These are phyloP conservation scores for Colletotrichum gloeosporioides DNA, from an alignment of 2,329 filamentous ascomycete genomes.

Conservation along the genomic window DNA sequence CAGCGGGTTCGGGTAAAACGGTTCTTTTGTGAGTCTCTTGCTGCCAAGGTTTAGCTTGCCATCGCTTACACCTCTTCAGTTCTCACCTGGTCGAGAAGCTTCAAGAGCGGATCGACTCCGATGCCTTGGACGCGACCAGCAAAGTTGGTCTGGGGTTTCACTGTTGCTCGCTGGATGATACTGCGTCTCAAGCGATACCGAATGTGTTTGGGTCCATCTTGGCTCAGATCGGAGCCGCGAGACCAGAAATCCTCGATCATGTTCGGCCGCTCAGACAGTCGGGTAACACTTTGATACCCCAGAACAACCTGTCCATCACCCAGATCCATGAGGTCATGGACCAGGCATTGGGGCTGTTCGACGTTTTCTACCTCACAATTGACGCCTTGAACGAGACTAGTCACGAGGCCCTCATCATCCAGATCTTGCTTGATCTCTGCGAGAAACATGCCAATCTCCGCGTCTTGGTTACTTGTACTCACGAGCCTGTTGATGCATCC, in stretches of 20 bases:
- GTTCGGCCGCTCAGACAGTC: slow-evolving; percentile 20
- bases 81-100: slow-evolving; percentile 27
- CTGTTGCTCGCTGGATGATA: slow-evolving; percentile 28
- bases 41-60: not conserved
- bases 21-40: slow-evolving; percentile 26
- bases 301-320: slow-evolving; percentile 23
- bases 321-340: slow-evolving; percentile 21
- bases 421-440: slow-evolving; percentile 21
- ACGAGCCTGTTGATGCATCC: slow-evolving; percentile 4
- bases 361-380: slow-evolving; percentile 25
- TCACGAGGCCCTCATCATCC: slow-evolving; percentile 17
- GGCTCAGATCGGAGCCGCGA: slow-evolving; percentile 23
- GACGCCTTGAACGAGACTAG: slow-evolving; percentile 29
- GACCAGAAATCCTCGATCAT: slow-evolving; percentile 21
- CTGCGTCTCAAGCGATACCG: slow-evolving; percentile 28
- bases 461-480: slow-evolving; percentile 26
- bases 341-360: slow-evolving; percentile 4
- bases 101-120: not conserved
- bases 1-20: slow-evolving; percentile 33
- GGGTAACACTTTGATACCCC: slow-evolving; percentile 19
- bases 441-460: slow-evolving; percentile 20
- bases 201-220: slow-evolving; percentile 34
- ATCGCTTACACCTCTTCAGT: slow-evolving; percentile 3
- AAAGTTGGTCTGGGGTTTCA: slow-evolving; percentile 26
- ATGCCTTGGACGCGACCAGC: not conserved